Evolutionary conservation across 805 yeast species (phyloP).

Genomic region (Lipomyces chichibuensis): DNA sequence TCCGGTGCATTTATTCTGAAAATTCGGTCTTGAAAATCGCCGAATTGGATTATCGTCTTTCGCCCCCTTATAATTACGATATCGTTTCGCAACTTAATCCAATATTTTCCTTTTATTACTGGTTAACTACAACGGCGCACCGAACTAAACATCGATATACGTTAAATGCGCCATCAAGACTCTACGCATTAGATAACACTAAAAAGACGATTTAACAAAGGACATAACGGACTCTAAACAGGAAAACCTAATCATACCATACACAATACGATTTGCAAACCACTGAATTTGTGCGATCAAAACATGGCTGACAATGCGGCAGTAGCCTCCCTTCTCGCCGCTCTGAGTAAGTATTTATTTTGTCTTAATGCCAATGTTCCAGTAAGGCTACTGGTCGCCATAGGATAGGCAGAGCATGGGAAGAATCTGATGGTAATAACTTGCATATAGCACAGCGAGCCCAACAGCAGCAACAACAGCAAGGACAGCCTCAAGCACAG

Average conservation of each 20-base stretch:
- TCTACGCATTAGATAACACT: not conserved
- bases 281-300: not conserved
- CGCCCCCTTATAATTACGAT: not conserved
- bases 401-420: not conserved
- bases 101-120: not conserved
- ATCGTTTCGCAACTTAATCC: not conserved
- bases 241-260: not conserved
- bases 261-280: not conserved
- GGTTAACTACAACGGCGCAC: not conserved
- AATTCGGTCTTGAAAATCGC: not conserved
- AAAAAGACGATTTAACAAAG: not conserved
- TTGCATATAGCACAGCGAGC: conserved; percentile 33
- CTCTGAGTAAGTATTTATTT: conserved; percentile 27
- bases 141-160: not conserved
- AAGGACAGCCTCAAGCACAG: conserved; percentile 10
- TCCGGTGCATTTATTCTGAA: not conserved
- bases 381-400: not conserved
- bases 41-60: not conserved
- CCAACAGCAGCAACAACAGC: conserved; percentile 28
- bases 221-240: not conserved
- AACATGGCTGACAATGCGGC: conserved; percentile 35
- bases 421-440: not conserved
- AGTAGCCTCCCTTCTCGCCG: conserved; percentile 35
- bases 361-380: not conserved
- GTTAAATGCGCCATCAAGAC: not conserved